Evolutionary conservation across 176 grass and related monocot species (phyloP).

Genomic region (Cenchrus purpureus): DNA sequence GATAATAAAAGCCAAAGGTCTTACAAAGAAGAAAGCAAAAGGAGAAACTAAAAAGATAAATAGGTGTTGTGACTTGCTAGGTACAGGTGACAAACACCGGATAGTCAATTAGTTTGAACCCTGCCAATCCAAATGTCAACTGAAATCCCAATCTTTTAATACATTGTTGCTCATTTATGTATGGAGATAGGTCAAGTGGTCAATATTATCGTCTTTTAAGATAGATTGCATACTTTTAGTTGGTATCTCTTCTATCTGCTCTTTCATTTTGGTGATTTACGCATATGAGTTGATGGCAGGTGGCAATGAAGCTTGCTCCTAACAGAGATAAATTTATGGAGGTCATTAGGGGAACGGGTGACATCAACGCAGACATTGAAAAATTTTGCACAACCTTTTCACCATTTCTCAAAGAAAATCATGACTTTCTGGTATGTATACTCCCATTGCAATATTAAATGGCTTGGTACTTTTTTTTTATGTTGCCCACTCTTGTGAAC

Average conservation of each 20-base stretch:
- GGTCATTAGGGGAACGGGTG: conserved; percentile 71
- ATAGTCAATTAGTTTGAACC: background rate
- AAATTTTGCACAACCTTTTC: conserved; percentile 86
- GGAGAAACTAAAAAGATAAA: background rate
- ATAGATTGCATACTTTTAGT: background rate
- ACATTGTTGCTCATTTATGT: conserved; percentile 3
- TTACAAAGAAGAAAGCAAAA: background rate
- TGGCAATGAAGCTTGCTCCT: conserved; percentile 95
- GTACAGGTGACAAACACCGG: background rate
- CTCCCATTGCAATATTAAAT: background rate
- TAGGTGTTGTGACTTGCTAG: background rate
- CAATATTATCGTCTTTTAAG: background rate
- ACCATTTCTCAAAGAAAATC: conserved; percentile 86
- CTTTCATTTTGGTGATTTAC: conserved; percentile 26
- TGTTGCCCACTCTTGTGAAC: background rate
- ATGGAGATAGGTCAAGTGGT: background rate
- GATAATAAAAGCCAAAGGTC: background rate
- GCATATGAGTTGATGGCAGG: conserved; percentile 42
- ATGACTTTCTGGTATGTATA: conserved; percentile 73
- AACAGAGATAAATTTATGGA: conserved; percentile 98
- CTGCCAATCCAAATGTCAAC: background rate
- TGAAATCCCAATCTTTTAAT: conserved; percentile 23
- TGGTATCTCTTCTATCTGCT: background rate
- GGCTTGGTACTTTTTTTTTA: background rate
- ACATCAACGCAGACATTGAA: conserved; percentile 90